phyloP scores from a whole-genome alignment of 148 eudicot genomes.

The Fagopyrum esculentum region DNA sequence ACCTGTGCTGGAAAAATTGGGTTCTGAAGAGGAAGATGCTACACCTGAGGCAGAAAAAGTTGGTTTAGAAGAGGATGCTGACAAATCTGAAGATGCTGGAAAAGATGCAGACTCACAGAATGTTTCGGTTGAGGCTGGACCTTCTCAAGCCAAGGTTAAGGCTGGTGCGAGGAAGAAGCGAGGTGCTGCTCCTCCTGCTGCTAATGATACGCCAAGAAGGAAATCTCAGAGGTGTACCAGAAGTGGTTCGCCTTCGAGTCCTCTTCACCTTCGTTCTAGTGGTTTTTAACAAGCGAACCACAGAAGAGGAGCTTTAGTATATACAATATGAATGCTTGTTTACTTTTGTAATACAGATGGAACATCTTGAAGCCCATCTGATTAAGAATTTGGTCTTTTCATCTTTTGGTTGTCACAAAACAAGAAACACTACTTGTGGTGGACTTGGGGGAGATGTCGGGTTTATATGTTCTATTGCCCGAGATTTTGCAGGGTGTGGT shows the following conservation, averaged over 20 bases:
- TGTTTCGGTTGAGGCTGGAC: background rate
- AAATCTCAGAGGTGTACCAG: conserved; percentile 23
- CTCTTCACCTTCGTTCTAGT: conserved; percentile 27
- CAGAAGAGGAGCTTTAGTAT: background rate
- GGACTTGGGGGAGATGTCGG: background rate
- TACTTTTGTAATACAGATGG: background rate
- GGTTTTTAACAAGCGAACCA: background rate
- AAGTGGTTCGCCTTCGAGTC: conserved; percentile 44
- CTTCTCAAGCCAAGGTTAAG: background rate
- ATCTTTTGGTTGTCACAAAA: background rate
- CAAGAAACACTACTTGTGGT: background rate
- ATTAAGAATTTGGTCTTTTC: background rate
- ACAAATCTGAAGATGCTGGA: background rate
- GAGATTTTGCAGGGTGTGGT: background rate
- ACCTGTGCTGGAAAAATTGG: too few species aligned
- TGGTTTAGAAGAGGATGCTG: background rate
- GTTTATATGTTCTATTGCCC: background rate
- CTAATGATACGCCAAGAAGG: conserved; percentile 17
- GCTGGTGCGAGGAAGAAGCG: conserved; percentile 26
- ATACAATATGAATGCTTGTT: background rate
- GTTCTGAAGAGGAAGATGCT: background rate
- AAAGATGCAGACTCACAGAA: background rate
- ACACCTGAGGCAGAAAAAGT: conserved; percentile 3
- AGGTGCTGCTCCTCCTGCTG: conserved; percentile 8
- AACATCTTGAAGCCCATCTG: background rate